Base-by-base conservation (phyloP, 2,329 filamentous ascomycete genomes). In the Nemania abortiva region DNA sequence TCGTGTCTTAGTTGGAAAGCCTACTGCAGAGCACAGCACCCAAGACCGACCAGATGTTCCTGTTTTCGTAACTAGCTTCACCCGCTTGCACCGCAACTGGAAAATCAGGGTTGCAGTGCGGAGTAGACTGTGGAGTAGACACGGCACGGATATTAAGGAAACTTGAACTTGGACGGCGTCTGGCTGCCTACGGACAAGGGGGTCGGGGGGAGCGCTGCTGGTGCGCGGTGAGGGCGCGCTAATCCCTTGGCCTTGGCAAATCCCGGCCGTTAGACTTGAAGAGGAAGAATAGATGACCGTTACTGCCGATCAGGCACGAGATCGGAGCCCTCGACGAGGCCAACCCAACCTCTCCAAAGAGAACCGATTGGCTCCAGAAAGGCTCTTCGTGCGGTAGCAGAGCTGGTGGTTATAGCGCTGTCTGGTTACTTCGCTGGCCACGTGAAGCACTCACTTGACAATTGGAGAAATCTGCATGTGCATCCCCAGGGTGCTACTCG, bases 101-200 rank as follows among this genome's bases (percentile, higher is more conserved):
- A 61, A 69, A 60, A 59, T 60, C 50, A 68, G 50, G 59, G 66
- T 71, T 65, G 60, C 63, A 64, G 55, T 72, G 70, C 70, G 70
- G 70, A 72, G 70, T 69, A 70, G 60, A 55, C 54, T 67, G 67
- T 71, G 69, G 69, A 71, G 67, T 67, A 70, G 64, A 67, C 66
- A 71, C 69, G 69, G 69, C 69, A 69, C 69, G 69, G 69, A 69
- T 71, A 66, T 71, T 60, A 69, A 57, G 52, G 60, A 58, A 56
- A 54, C 27, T 64, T 34, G 68, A 66, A 64, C 29, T 63, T 64
- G 34, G 37, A 52, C 39, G 50, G 34, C 52, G 20, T 63, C 50
- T 62, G 63, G 57, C 18, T 39, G 13, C n/a, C 13, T 15, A 56
- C 39, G 37, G 50, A 54, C 63, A 49, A 62, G 66, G 61, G 53